phyloP scores from a whole-genome alignment of 768 basidiomycete species.

The Crucibulum laeve region DNA sequence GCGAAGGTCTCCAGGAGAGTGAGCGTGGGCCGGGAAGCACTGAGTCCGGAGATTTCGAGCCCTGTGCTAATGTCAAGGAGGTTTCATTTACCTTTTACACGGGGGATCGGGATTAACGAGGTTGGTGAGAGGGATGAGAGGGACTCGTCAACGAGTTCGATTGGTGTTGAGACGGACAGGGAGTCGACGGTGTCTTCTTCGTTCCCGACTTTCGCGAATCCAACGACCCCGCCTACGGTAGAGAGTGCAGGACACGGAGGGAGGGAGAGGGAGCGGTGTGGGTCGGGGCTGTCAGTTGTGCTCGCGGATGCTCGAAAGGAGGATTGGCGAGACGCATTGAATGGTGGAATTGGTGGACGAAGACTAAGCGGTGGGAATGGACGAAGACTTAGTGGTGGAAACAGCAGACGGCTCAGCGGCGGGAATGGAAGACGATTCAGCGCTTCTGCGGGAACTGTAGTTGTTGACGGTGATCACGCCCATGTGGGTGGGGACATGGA shows the following conservation, averaged over 20 bases:
- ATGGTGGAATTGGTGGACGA: background rate
- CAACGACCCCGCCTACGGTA: background rate
- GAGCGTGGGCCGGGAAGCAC: slow-evolving; percentile 20
- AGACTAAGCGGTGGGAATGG: background rate
- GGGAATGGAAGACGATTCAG: too few species aligned
- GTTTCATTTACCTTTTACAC: slow-evolving; percentile 16
- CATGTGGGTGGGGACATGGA: too few species aligned
- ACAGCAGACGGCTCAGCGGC: background rate
- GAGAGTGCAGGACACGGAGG: background rate
- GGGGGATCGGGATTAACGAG: slow-evolving; percentile 5
- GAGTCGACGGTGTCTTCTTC: slow-evolving; percentile 24
- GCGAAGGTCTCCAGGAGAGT: slow-evolving; percentile 10
- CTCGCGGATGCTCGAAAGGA: background rate
- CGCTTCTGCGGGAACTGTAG: too few species aligned
- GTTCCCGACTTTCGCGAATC: slow-evolving; percentile 28
- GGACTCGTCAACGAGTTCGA: background rate
- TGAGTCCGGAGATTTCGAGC: slow-evolving; percentile 14
- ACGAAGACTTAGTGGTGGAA: background rate
- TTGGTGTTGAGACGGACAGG: slow-evolving; percentile 3
- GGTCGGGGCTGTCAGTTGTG: background rate
- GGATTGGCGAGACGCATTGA: background rate
- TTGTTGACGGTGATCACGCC: too few species aligned
- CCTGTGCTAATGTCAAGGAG: slow-evolving; percentile 11
- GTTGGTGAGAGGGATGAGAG: too few species aligned
- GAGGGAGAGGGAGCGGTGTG: too few species aligned